These are phyloP conservation scores for Anthracocystis setariae DNA, from an alignment of 1,284 basidiomycete genomes.

Conservation along the genomic window DNA sequence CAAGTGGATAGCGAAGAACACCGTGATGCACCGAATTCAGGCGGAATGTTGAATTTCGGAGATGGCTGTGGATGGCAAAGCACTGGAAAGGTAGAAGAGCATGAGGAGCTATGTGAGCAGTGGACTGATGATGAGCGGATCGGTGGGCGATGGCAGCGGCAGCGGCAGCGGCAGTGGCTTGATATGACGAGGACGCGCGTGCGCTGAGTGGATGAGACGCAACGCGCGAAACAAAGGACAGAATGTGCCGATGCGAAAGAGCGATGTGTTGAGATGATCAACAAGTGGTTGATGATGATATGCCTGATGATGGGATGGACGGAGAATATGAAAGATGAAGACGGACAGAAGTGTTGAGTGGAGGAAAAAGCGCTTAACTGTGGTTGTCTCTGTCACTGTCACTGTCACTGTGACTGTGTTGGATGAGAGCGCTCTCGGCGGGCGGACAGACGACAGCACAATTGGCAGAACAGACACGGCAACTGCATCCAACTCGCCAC, in stretches of 20 bases:
- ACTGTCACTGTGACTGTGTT: background rate
- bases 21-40: background rate
- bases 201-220: slow-evolving; percentile 11
- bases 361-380: no score
- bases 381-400: no score
- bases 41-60: background rate
- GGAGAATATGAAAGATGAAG: background rate
- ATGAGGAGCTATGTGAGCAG: background rate
- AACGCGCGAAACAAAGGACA: slow-evolving; percentile 9
- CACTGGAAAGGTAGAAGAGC: background rate
- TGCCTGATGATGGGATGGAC: background rate
- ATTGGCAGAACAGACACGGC: background rate
- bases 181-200: slow-evolving; percentile 1
- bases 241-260: background rate
- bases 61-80: background rate
- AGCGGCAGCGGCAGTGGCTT: no score
- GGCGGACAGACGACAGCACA: no score
- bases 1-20: background rate
- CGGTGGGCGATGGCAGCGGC: background rate
- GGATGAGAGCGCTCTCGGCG: no score
- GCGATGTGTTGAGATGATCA: background rate
- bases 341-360: background rate
- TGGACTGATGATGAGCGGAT: background rate
- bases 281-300: background rate
- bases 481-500: slow-evolving; percentile 1